Conservation (phyloP, 176 grass and related monocot genomes). For the Pharus latifolius region DNA sequence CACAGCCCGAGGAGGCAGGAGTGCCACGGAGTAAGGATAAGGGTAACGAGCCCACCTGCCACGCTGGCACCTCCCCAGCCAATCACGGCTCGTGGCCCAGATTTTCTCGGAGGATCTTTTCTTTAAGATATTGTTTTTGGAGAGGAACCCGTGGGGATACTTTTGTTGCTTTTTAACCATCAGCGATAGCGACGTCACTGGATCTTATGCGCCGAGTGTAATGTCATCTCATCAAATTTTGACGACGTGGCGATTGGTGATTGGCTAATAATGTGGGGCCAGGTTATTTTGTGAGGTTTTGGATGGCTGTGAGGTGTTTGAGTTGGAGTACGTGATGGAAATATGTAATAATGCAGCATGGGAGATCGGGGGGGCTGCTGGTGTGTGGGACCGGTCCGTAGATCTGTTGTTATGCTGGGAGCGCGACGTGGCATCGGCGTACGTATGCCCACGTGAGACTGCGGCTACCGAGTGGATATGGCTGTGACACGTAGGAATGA, state of each 20-base stretch:
- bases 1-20: constrained; percentile 23
- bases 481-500: constrained; percentile 22
- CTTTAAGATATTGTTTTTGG: not conserved
- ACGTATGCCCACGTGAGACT: constrained; percentile 44
- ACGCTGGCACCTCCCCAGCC: constrained; percentile 22
- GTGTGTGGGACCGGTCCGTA: not conserved
- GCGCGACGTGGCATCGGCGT: not conserved
- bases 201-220: not conserved
- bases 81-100: constrained; percentile 41
- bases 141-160: not conserved
- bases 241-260: not conserved
- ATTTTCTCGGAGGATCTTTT: constrained; percentile 44
- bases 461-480: constrained; percentile 1
- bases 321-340: not conserved
- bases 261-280: not conserved
- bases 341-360: constrained; percentile 43
- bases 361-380: not conserved
- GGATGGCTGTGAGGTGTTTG: not conserved
- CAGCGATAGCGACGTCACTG: not conserved
- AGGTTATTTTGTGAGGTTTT: not conserved
- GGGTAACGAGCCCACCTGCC: not conserved
- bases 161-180: not conserved
- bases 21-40: constrained; percentile 37
- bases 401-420: constrained; percentile 32
- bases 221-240: fast-evolving